A percentile compares a stretch with the other conserved stretches of the same genome.
Conservation (phyloP, 1,284 basidiomycete species). For the Austroboletus niveus region DNA sequence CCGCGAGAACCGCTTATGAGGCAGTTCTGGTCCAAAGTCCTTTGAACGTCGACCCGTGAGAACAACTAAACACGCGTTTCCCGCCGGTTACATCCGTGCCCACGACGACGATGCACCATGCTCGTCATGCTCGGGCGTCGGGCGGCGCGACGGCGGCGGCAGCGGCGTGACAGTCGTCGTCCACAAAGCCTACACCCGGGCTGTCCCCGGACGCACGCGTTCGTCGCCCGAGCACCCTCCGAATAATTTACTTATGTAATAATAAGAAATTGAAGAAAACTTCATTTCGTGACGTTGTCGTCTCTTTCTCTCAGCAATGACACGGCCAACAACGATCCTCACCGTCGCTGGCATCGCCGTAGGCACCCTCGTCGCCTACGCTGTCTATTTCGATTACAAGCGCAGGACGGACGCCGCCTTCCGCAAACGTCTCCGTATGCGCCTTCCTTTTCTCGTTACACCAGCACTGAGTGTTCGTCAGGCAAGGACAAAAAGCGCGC, state of each 20-base stretch:
- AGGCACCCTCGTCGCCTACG: conserved; percentile 73
- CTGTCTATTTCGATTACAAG: conserved; percentile 93
- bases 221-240: no score
- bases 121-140: not conserved
- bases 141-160: not conserved
- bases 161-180: not conserved
- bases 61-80: conserved; percentile 7
- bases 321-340: conserved; percentile 43
- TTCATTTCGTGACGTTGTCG: not conserved
- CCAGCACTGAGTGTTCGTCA: conserved; percentile 32
- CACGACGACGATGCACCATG: not conserved
- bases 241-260: conserved; percentile 24
- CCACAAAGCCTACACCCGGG: no score
- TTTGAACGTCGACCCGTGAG: conserved; percentile 32
- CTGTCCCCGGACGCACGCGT: no score
- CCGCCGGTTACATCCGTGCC: conserved; percentile 16
- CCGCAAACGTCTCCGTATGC: conserved; percentile 86
- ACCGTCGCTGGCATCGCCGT: conserved; percentile 70
- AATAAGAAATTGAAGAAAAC: not conserved
- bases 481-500: conserved; percentile 91
- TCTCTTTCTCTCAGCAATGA: conserved; percentile 32
- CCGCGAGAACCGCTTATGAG: conserved; percentile 23
- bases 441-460: conserved; percentile 9
- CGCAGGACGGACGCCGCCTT: conserved; percentile 87
- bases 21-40: conserved; percentile 21